Conservation (phyloP, 1,139 yeast species). For the Pichia kudriavzevii region DNA sequence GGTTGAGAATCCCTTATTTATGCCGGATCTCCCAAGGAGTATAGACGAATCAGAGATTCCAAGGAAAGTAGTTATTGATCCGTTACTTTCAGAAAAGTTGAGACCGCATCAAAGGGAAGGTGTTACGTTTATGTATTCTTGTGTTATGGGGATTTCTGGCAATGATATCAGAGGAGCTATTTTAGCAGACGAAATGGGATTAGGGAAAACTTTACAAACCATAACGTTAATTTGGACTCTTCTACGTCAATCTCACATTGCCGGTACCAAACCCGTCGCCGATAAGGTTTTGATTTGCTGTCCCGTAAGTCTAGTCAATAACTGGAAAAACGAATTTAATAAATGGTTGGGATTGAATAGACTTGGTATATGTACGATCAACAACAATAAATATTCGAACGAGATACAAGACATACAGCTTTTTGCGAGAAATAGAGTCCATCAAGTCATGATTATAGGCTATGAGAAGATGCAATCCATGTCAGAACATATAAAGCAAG, state of each 20-base stretch:
- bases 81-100: slow-evolving; percentile 44
- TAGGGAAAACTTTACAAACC: slow-evolving; percentile 88
- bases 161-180: slow-evolving; percentile 65
- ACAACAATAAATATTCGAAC: slow-evolving; percentile 38
- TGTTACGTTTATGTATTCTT: slow-evolving; percentile 69
- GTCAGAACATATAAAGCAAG: slow-evolving; percentile 41
- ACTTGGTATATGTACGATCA: slow-evolving; percentile 45
- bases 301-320: slow-evolving; percentile 81
- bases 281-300: slow-evolving; percentile 72
- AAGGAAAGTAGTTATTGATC: slow-evolving; percentile 58
- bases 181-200: slow-evolving; percentile 95
- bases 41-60: slow-evolving; percentile 9
- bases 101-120: slow-evolving; percentile 88
- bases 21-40: slow-evolving; percentile 31
- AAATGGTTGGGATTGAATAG: slow-evolving; percentile 80
- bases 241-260: slow-evolving; percentile 61
- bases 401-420: slow-evolving; percentile 53
- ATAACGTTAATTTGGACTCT: slow-evolving; percentile 81
- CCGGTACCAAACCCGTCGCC: slow-evolving; percentile 30
- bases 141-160: slow-evolving; percentile 61
- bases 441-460: slow-evolving; percentile 78
- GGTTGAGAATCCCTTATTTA: slow-evolving; percentile 33
- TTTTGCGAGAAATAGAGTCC: slow-evolving; percentile 64
- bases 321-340: slow-evolving; percentile 83
- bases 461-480: slow-evolving; percentile 70